phyloP scores from a whole-genome alignment of 2,329 filamentous ascomycete species.

The Aureobasidium lini region DNA sequence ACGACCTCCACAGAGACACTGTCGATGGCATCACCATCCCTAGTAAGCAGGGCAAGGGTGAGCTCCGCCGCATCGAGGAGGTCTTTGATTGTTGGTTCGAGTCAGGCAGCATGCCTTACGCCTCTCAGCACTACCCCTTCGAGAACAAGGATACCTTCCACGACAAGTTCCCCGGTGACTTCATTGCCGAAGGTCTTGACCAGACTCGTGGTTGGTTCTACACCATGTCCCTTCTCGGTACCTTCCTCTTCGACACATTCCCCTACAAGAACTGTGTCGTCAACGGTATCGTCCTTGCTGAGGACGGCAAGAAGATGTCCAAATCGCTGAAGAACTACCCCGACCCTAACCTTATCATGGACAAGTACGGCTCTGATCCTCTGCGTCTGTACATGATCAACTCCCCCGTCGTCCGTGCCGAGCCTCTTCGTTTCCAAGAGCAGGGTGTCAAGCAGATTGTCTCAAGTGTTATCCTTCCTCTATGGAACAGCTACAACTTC shows the following conservation, averaged over 20 bases:
- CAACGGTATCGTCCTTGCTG: slow-evolving; percentile 86
- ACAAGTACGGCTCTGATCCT: slow-evolving; percentile 84
- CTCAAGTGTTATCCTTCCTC: slow-evolving; percentile 76
- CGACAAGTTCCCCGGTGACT: slow-evolving; percentile 79
- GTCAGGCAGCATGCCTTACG: slow-evolving; percentile 92
- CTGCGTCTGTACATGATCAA: slow-evolving; percentile 94
- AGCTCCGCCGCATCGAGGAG: slow-evolving; percentile 72
- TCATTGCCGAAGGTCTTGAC: slow-evolving; percentile 88
- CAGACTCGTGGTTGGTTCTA: slow-evolving; percentile 98
- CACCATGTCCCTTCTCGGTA: slow-evolving; percentile 79
- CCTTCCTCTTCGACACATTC: slow-evolving; percentile 73
- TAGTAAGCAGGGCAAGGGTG: slow-evolving; percentile 77
- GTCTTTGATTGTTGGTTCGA: slow-evolving; percentile 98
- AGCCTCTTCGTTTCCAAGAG: slow-evolving; percentile 87
- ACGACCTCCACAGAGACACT: slow-evolving; percentile 84
- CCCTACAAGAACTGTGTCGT: slow-evolving; percentile 97
- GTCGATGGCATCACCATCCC: slow-evolving; percentile 93
- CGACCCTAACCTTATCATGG: slow-evolving; percentile 74
- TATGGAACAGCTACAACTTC: slow-evolving; percentile 98
- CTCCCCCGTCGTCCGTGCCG: slow-evolving; percentile 86
- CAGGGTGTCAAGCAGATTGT: slow-evolving; percentile 90
- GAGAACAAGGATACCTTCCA: slow-evolving; percentile 73
- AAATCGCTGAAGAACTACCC: slow-evolving; percentile 96
- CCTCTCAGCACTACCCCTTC: slow-evolving; percentile 85
- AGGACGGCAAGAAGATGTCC: slow-evolving; percentile 98